A percentile compares a stretch with the other conserved stretches of the same genome.
Evolutionary conservation across 1,284 basidiomycete species (phyloP).

Genomic region (Ustilago hordei): DNA sequence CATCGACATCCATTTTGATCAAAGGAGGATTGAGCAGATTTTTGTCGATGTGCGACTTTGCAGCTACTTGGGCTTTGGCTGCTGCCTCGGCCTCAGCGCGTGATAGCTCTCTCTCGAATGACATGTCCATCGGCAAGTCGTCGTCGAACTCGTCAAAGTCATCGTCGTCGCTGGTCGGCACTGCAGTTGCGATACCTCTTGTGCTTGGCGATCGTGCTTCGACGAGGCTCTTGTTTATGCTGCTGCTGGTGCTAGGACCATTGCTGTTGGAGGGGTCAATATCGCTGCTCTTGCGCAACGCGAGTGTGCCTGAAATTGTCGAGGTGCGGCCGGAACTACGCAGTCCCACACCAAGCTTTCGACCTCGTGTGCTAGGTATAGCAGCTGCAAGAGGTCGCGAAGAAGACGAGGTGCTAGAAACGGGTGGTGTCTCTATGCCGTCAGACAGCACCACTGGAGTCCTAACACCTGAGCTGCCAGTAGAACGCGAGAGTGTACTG

Average conservation of each 20-base stretch:
- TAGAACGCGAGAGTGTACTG: conserved; percentile 3
- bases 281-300: conserved; percentile 30
- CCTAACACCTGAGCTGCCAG: neutral
- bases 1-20: neutral
- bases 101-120: conserved; percentile 26
- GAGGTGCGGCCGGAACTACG: conserved; percentile 25
- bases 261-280: neutral
- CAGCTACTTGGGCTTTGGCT: neutral
- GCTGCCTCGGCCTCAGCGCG: conserved; percentile 30
- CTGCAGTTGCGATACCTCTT: conserved; percentile 25
- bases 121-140: conserved; percentile 28
- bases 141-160: conserved; percentile 28
- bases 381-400: conserved; percentile 18
- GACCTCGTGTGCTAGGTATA: conserved; percentile 12
- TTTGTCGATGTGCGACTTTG: neutral
- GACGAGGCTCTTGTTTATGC: neutral
- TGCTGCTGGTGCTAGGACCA: neutral
- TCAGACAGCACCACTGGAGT: conserved; percentile 10
- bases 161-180: conserved; percentile 17
- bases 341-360: conserved; percentile 27
- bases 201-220: conserved; percentile 24
- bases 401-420: conserved; percentile 23
- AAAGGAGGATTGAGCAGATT: conserved; percentile 1
- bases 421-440: conserved; percentile 10
- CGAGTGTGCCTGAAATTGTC: conserved; percentile 17